Base-by-base conservation (phyloP, 768 basidiomycete species). In the Dacryopinax primogenitus region DNA sequence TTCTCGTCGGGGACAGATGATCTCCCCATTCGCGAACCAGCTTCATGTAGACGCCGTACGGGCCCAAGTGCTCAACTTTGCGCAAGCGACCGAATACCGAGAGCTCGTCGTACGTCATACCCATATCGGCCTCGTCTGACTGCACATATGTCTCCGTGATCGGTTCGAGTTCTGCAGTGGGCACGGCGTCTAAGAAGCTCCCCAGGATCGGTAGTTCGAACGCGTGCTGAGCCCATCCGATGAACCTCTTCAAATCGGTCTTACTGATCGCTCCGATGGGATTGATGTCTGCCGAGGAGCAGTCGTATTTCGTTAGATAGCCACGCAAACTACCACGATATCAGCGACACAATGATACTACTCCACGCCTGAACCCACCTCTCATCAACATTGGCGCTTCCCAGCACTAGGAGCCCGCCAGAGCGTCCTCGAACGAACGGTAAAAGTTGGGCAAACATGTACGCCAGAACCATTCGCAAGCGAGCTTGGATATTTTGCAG, bases 251-350 rank as follows among this genome's bases (percentile, higher is more conserved):
- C 66, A 98, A 77, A 74, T 98, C 96, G 0, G 92, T 93, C 77
- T 99, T 98, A 74, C 92, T 95, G 73, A 99, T 97, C 0, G 89
- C 91, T 1, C 96, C 96, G 67, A 99, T 99, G 1, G 96, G 96
- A 74, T 99, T 99, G 72, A 99, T 85, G 73, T 99, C 96, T 66
- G 96, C 96, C 6, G 90, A 91, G 2, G 90, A 95, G 71, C 88
- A 98, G 73, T 99, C 96, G 73, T 98, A 98, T 77, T 99, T 98
- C 0, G 96, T 99, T 66, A 96, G 78, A 74, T 98, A 99, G 4
- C 96, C 96, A 63, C 96, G 85, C 65, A 98, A 80, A 77, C 94
- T 94, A 30, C 63, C 1, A 32, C 11, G 26, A 6, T 11, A 16
- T 34, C 9, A 33, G 13, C 9, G 13, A 1, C 30, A 37, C 12